phyloP scores from a whole-genome alignment of 345 rosid genomes.

The Arabidopsis thaliana region TAIR10.1 NC_003076.8:15692501-15693000 shows the following conservation, averaged over 20 bases:
- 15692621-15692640: not conserved
- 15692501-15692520: too few relatives aligned
- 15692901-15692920: conserved; percentile 46
- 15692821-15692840: conserved; percentile 51
- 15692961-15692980: conserved; percentile 46
- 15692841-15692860: conserved; percentile 44
- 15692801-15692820: conserved; percentile 38
- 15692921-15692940: conserved; percentile 40
- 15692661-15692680: not conserved
- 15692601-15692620: not conserved
- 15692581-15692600: not conserved
- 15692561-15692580: not conserved
- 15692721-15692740: not conserved
- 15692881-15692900: conserved; percentile 44
- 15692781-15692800: conserved; percentile 45
- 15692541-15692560: not conserved
- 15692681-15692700: not conserved
- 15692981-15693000: conserved; percentile 47
- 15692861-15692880: conserved; percentile 43
- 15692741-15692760: conserved; percentile 8
- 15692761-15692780: not conserved
- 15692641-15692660: not conserved
- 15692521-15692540: too few relatives aligned
- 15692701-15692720: not conserved
- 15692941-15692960: conserved; percentile 27